A percentile compares a stretch with the other conserved stretches of the same genome.
phyloP scores from a whole-genome alignment of 2,329 filamentous ascomycete species.

The Ophiostoma montium region DNA sequence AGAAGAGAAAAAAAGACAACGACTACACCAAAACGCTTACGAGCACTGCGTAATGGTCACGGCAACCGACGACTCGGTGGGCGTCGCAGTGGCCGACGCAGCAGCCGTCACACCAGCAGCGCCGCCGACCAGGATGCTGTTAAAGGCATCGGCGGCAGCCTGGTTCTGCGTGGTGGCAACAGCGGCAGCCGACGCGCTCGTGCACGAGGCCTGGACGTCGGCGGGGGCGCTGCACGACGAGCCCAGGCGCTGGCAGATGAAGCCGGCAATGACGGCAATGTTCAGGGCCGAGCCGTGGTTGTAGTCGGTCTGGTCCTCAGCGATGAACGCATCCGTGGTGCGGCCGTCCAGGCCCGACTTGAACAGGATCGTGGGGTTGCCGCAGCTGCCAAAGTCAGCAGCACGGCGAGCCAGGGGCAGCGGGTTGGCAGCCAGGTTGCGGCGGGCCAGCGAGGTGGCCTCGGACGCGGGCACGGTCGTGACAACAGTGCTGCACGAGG shows the following conservation, averaged over 20 bases:
- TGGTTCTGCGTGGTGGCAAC: slow-evolving; percentile 19
- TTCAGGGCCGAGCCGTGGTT: slow-evolving; percentile 32
- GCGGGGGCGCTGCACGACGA: slow-evolving; percentile 21
- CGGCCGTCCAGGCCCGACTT: slow-evolving; percentile 29
- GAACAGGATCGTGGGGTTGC: slow-evolving; percentile 28
- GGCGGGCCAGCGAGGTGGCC: slow-evolving; percentile 12
- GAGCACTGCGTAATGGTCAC: slow-evolving; percentile 15
- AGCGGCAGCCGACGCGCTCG: slow-evolving; percentile 17
- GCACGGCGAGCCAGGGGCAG: slow-evolving; percentile 15
- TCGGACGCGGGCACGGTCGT: slow-evolving; percentile 10
- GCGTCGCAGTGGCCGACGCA: slow-evolving; percentile 2
- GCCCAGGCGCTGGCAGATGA: slow-evolving; percentile 31
- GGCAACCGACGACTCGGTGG: slow-evolving; percentile 10
- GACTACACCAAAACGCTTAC: not conserved
- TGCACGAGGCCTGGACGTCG: slow-evolving; percentile 16
- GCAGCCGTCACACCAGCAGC: slow-evolving; percentile 2
- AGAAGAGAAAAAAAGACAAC: not conserved
- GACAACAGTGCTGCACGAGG: slow-evolving; percentile 10
- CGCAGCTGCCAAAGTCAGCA: slow-evolving; percentile 26
- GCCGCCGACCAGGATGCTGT: slow-evolving; percentile 16
- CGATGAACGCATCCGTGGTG: slow-evolving; percentile 27
- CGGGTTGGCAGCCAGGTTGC: slow-evolving; percentile 23
- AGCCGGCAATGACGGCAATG: slow-evolving; percentile 31
- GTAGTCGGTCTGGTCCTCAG: slow-evolving; percentile 27
- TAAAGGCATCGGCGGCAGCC: slow-evolving; percentile 21